phyloP scores from a whole-genome alignment of 2,329 filamentous ascomycete genomes.

The Pseudogymnoascus sp. region DNA sequence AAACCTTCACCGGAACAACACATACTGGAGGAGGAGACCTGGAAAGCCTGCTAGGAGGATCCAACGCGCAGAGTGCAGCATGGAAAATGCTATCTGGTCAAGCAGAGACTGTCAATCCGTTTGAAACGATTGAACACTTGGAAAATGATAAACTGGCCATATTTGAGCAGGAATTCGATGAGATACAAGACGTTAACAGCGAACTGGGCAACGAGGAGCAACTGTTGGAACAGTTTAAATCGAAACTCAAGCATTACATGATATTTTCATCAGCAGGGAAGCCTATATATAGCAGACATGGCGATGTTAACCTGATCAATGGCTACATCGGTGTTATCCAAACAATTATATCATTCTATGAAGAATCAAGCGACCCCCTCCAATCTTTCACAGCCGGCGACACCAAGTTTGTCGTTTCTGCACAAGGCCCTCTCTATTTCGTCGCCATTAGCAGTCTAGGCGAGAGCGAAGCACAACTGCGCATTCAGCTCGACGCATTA shows the following conservation, averaged over 20 bases:
- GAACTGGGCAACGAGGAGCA: constrained; percentile 46
- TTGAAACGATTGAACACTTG: constrained; percentile 43
- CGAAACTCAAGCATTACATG: constrained; percentile 93
- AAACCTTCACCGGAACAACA: constrained; percentile 35
- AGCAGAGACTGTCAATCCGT: constrained; percentile 49
- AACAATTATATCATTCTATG: constrained; percentile 95
- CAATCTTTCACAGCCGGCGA: constrained; percentile 80
- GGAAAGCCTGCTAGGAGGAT: constrained; percentile 69
- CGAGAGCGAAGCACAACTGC: constrained; percentile 86
- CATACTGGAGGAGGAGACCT: constrained; percentile 50
- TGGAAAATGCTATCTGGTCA: constrained; percentile 61
- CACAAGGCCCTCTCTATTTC: constrained; percentile 81
- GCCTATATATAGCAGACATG: constrained; percentile 93
- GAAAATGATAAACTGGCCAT: constrained; percentile 49
- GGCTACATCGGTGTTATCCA: constrained; percentile 92
- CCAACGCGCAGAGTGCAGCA: constrained; percentile 56
- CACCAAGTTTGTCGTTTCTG: constrained; percentile 76
- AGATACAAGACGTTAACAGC: constrained; percentile 51
- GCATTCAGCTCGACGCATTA: constrained; percentile 79
- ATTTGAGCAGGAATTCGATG: constrained; percentile 72
- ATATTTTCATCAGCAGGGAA: constrained; percentile 94
- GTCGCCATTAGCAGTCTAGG: constrained; percentile 85
- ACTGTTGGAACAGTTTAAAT: constrained; percentile 66
- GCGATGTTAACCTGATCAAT: constrained; percentile 81
- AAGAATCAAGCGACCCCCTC: constrained; percentile 68